phyloP scores from a whole-genome alignment of 2,329 filamentous ascomycete species.

The Blumeria graminis region DNA sequence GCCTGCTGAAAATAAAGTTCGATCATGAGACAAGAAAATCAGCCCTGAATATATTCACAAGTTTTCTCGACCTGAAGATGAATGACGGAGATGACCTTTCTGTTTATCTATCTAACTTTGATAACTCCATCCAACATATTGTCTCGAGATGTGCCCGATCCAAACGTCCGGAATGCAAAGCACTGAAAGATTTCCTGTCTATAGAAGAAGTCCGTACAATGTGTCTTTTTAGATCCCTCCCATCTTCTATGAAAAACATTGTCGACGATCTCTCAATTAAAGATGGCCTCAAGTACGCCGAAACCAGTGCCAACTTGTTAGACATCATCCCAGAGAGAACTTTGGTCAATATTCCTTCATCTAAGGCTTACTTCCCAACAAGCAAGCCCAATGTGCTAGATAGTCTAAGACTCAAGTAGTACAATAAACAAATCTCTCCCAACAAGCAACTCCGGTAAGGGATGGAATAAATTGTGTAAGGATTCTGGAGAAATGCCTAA shows the following conservation, averaged over 20 bases:
- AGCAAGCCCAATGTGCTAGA: too few species aligned
- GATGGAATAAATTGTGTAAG: neutral
- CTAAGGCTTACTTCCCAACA: neutral
- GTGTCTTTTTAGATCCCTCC: neutral
- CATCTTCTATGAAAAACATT: neutral
- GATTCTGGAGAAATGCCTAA: neutral
- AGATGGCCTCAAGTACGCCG: neutral
- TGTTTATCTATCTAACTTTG: neutral
- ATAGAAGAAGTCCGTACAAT: neutral
- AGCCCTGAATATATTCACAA: neutral
- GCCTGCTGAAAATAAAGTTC: neutral
- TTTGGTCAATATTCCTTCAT: neutral
- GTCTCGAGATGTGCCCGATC: neutral
- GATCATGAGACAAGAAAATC: neutral
- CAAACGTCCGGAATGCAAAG: neutral
- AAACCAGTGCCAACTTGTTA: neutral
- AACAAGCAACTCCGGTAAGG: neutral
- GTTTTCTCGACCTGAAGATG: neutral
- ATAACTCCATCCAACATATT: neutral
- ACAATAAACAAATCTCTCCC: too few species aligned
- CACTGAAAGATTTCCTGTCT: neutral
- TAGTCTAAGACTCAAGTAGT: too few species aligned
- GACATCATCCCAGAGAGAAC: neutral
- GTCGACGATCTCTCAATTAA: neutral
- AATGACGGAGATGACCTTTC: neutral